Evolutionary conservation across 495 filamentous ascomycete genomes (phyloP).

Genomic region (Aspergillus incahuasiensis): DNA sequence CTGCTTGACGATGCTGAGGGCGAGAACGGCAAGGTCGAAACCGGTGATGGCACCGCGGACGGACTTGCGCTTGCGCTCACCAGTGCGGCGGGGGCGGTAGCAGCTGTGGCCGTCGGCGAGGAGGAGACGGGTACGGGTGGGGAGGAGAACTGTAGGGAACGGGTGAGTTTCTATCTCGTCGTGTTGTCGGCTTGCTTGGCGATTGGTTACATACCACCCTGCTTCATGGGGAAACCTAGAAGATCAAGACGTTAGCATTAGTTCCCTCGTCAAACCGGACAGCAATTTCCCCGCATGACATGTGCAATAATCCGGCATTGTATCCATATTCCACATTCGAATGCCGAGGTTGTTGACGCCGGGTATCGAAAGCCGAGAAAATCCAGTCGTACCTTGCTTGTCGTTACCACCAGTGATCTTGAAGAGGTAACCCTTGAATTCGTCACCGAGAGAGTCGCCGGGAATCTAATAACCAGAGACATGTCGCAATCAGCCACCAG

Average conservation of each 20-base stretch:
- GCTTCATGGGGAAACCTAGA: slow-evolving; percentile 96
- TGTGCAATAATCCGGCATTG: not conserved
- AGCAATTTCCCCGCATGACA: not conserved
- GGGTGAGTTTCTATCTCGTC: slow-evolving; percentile 27
- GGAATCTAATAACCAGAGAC: slow-evolving; percentile 41
- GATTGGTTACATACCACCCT: slow-evolving; percentile 63
- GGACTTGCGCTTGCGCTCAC: slow-evolving; percentile 98
- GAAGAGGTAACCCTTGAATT: slow-evolving; percentile 91
- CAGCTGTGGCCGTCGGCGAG: slow-evolving; percentile 83
- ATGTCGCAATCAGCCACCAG: slow-evolving; percentile 35
- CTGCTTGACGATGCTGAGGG: slow-evolving; percentile 93
- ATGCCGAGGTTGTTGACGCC: not conserved
- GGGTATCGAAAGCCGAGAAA: not conserved
- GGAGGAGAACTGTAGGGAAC: slow-evolving; percentile 61
- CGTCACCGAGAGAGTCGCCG: slow-evolving; percentile 89
- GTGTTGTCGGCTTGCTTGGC: slow-evolving; percentile 11
- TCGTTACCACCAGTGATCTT: slow-evolving; percentile 99
- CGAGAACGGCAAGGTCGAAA: slow-evolving; percentile 88
- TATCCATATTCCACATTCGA: not conserved
- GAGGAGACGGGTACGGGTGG: slow-evolving; percentile 93
- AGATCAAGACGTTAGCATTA: slow-evolving; percentile 23
- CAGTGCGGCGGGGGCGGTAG: slow-evolving; percentile 94
- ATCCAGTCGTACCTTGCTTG: slow-evolving; percentile 72
- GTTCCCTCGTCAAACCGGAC: not conserved
- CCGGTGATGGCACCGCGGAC: slow-evolving; percentile 96